A percentile compares a stretch with the other conserved stretches of the same genome.
Conservation (phyloP, 2,329 filamentous ascomycete species). For the Capronia epimyces region DNA sequence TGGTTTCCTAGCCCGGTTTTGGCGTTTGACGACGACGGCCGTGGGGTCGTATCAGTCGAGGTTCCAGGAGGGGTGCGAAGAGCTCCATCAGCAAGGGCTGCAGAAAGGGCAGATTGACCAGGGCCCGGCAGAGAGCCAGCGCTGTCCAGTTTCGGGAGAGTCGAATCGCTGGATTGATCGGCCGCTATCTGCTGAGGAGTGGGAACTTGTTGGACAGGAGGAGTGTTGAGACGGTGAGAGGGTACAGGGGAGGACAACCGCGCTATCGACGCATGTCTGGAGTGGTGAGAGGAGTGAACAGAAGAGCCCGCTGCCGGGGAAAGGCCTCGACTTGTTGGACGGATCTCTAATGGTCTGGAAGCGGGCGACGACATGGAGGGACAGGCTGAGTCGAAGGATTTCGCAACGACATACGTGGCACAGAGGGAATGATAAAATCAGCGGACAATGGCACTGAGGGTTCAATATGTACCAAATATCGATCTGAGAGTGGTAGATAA, state of each 20-base stretch:
- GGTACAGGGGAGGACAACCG: conserved; percentile 54
- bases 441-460: background rate
- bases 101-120: conserved; percentile 80
- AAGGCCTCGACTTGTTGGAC: conserved; percentile 13
- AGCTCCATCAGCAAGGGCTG: conserved; percentile 71
- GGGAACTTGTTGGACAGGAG: conserved; percentile 48
- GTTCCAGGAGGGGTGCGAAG: conserved; percentile 46
- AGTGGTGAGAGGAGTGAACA: conserved; percentile 40
- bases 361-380: conserved; percentile 15
- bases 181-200: conserved; percentile 44
- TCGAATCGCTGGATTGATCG: conserved; percentile 45
- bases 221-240: conserved; percentile 42
- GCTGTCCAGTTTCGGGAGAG: conserved; percentile 56
- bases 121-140: conserved; percentile 63
- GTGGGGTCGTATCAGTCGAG: conserved; percentile 7
- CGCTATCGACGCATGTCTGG: conserved; percentile 50
- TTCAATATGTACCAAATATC: background rate
- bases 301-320: conserved; percentile 34
- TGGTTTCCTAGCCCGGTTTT: conserved; percentile 51
- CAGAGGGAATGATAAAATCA: background rate
- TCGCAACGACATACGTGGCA: background rate
- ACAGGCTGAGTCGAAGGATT: background rate
- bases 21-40: conserved; percentile 38
- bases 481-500: background rate
- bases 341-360: conserved; percentile 24